phyloP scores from a whole-genome alignment of 1,139 yeast species.

The Magnusiomyces tetraspermus region DNA sequence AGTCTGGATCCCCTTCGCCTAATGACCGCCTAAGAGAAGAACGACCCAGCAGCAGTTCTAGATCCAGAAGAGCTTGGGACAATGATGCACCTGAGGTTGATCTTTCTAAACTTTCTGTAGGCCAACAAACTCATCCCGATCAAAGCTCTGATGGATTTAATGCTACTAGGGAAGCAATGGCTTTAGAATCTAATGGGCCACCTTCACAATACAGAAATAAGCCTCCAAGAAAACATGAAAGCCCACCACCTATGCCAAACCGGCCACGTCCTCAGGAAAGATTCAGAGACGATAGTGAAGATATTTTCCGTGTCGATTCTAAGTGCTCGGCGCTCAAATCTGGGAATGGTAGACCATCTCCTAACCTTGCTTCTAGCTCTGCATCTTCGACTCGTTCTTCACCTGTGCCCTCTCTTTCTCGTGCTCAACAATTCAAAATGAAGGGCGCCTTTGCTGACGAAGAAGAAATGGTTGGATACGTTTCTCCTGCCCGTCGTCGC shows the following conservation, averaged over 20 bases:
- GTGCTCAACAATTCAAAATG: slow-evolving; percentile 17
- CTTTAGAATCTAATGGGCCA: slow-evolving; percentile 8
- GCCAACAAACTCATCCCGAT: neutral
- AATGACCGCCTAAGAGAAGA: slow-evolving; percentile 4
- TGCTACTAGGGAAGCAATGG: slow-evolving; percentile 15
- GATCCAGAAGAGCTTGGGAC: slow-evolving; percentile 12
- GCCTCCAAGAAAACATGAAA: too few species aligned
- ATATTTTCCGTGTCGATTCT: slow-evolving; percentile 8
- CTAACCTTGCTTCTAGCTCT: slow-evolving; percentile 1
- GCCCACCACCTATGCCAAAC: neutral
- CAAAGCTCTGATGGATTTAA: neutral
- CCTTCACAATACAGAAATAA: neutral
- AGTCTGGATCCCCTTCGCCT: slow-evolving; percentile 6
- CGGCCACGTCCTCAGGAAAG: neutral
- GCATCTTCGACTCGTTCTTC: neutral
- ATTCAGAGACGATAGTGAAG: slow-evolving; percentile 13
- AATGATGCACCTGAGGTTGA: slow-evolving; percentile 17
- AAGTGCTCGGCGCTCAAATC: slow-evolving; percentile 4
- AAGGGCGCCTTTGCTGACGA: slow-evolving; percentile 11
- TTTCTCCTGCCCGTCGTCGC: slow-evolving; percentile 22
- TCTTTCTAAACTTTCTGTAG: slow-evolving; percentile 2
- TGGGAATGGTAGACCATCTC: neutral
- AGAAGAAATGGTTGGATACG: slow-evolving; percentile 21
- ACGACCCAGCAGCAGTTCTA: neutral
- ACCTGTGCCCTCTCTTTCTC: slow-evolving; percentile 4